A percentile compares a stretch with the other conserved stretches of the same genome.
Conservation (phyloP, 169 alveolate genomes). For the Eimeria necatrix region DNA sequence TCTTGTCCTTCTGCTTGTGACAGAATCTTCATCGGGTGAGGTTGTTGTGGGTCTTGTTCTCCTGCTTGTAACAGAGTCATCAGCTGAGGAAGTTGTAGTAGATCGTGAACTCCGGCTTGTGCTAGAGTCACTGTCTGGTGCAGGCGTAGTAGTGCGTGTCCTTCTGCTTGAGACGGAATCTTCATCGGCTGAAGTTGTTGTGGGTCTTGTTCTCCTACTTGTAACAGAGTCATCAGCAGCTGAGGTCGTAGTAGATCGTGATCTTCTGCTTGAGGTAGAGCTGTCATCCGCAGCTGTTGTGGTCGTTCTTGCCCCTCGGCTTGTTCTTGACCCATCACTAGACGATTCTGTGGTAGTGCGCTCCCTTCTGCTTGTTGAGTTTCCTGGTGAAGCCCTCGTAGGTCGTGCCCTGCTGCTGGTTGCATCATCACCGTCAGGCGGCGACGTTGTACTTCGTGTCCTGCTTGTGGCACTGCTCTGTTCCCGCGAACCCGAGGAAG, state of each 20-base stretch:
- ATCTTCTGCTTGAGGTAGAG: neutral
- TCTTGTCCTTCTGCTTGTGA: neutral
- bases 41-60: constrained; percentile 15
- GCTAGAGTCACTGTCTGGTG: neutral
- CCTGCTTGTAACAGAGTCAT: neutral
- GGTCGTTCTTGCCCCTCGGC: neutral
- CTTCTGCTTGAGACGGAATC: neutral
- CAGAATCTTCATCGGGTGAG: neutral
- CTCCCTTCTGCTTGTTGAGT: neutral
- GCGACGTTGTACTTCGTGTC: constrained; percentile 1
- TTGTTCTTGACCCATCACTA: neutral
- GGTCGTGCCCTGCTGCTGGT: constrained; percentile 15
- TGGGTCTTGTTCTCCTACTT: constrained; percentile 2
- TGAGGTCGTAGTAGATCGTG: neutral
- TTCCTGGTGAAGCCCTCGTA: constrained; percentile 12
- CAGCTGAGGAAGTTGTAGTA: neutral
- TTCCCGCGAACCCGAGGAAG: neutral
- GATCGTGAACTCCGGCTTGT: neutral
- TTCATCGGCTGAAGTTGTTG: neutral
- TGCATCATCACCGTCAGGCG: neutral
- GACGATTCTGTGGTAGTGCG: neutral
- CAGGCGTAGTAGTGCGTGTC: neutral
- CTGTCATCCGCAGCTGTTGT: neutral
- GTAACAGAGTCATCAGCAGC: neutral
- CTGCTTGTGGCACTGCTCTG: neutral